These are phyloP conservation scores for Rubus parviflorus DNA, from an alignment of 306 rosid species.

Conservation along the genomic window DNA sequence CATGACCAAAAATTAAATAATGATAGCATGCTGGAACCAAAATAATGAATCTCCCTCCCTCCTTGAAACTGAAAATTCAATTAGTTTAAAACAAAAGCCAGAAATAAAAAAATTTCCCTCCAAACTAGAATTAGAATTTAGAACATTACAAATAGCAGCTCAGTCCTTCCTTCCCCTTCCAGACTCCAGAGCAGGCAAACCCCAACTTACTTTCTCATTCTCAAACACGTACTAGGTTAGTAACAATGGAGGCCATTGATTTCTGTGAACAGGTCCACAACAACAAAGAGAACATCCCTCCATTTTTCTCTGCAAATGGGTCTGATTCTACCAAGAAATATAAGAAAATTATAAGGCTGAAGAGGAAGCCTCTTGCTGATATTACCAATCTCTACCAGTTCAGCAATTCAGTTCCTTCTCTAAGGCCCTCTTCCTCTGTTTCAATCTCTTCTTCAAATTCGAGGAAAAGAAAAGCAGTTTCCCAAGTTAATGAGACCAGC, in stretches of 20 bases:
- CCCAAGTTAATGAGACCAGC: neutral
- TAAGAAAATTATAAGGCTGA: neutral
- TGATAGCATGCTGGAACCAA: neutral
- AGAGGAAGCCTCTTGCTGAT: constrained; percentile 14
- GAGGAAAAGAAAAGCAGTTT: neutral
- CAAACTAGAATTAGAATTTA: neutral
- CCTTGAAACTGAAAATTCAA: neutral
- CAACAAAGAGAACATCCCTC: constrained; percentile 8
- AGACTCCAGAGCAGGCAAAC: neutral
- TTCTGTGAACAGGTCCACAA: neutral
- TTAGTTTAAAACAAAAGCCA: neutral
- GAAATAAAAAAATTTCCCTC: neutral
- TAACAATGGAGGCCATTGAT: neutral
- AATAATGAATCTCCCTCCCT: neutral
- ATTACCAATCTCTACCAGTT: neutral
- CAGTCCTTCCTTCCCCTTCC: neutral
- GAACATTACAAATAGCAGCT: neutral
- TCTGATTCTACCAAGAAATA: neutral
- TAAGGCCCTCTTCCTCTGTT: neutral
- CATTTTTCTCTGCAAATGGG: neutral
- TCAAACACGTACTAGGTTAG: neutral
- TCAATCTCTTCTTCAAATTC: neutral
- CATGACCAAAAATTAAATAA: neutral
- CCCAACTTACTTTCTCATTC: neutral
- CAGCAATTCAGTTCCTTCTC: neutral